A percentile compares a stretch with the other conserved stretches of the same genome.
Evolutionary conservation across 768 basidiomycete species (phyloP).

Genomic region (Aureoboletus auriporus): DNA sequence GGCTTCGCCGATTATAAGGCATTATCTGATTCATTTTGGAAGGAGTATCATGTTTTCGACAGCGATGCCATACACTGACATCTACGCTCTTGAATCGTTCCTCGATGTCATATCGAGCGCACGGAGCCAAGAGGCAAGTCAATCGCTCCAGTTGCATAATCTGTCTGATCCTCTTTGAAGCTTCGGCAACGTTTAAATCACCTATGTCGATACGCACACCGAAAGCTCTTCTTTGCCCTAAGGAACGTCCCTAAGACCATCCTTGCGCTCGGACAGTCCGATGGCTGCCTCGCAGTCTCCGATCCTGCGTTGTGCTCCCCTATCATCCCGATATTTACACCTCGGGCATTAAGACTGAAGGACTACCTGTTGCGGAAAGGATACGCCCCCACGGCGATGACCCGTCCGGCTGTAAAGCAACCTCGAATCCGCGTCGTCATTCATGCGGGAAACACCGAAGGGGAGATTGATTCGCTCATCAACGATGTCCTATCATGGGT

Average conservation of each 20-base stretch:
- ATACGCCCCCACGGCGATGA: slow-evolving; percentile 7
- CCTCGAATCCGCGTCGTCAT: slow-evolving; percentile 13
- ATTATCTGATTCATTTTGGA: slow-evolving; percentile 19
- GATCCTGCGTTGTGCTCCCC: slow-evolving; percentile 11
- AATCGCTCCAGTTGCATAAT: too few species aligned
- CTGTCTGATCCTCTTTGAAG: slow-evolving; percentile 1
- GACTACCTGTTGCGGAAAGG: slow-evolving; percentile 11
- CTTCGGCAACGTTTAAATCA: slow-evolving; percentile 11
- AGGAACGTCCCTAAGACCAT: slow-evolving; percentile 5
- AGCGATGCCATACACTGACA: slow-evolving; percentile 16
- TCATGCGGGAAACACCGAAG: slow-evolving; percentile 14
- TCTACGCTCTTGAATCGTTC: slow-evolving; percentile 38
- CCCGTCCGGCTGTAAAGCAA: slow-evolving; percentile 9
- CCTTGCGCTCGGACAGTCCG: neutral
- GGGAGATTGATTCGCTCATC: slow-evolving; percentile 9
- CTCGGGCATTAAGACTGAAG: slow-evolving; percentile 1
- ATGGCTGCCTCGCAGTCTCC: neutral
- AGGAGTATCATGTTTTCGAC: slow-evolving; percentile 20
- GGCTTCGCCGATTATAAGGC: slow-evolving; percentile 12
- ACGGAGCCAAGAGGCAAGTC: slow-evolving; percentile 16
- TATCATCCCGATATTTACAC: slow-evolving; percentile 17
- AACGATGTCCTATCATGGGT: slow-evolving; percentile 10
- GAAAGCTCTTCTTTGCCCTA: slow-evolving; percentile 1
- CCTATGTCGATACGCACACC: slow-evolving; percentile 12
- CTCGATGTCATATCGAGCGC: slow-evolving; percentile 22